Evolutionary conservation across 352 stramenopile species (phyloP).

Genomic region (Globisporangium sylvaticum): DNA sequence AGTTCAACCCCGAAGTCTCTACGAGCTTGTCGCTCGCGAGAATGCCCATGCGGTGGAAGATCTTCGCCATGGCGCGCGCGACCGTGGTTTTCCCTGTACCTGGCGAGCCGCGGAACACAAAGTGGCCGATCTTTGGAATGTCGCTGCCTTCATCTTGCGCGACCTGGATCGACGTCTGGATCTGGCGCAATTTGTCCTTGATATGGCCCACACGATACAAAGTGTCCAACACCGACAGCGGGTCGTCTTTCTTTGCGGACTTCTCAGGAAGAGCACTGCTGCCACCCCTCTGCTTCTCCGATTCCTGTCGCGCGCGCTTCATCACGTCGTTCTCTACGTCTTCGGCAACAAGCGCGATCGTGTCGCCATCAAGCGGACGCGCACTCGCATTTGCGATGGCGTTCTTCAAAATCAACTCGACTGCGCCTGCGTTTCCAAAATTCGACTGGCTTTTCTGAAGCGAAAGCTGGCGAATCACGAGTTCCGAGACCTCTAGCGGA

Average conservation of each 20-base stretch:
- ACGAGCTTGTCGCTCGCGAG: constrained; percentile 91
- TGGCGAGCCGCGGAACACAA: constrained; percentile 86
- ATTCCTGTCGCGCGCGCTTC: constrained; percentile 21
- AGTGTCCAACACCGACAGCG: constrained; percentile 37
- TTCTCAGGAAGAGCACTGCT: neutral
- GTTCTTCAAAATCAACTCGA: constrained; percentile 78
- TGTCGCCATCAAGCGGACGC: constrained; percentile 35
- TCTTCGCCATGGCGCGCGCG: constrained; percentile 89
- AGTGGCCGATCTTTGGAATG: constrained; percentile 64
- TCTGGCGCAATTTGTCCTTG: constrained; percentile 42
- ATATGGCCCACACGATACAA: constrained; percentile 66
- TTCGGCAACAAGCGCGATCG: constrained; percentile 38
- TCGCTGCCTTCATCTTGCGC: constrained; percentile 61
- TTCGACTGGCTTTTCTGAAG: constrained; percentile 72
- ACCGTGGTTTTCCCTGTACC: constrained; percentile 91
- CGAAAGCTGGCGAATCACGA: constrained; percentile 51
- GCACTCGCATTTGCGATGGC: constrained; percentile 60
- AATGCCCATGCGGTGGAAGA: constrained; percentile 91
- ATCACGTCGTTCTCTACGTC: constrained; percentile 52
- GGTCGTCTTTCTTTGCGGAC: constrained; percentile 25
- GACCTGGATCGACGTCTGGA: constrained; percentile 60
- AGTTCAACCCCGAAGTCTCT: constrained; percentile 78
- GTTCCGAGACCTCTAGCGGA: constrained; percentile 44
- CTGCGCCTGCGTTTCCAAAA: constrained; percentile 90
- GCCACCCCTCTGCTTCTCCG: neutral